Base-by-base conservation (phyloP, 1,284 basidiomycete genomes). In the Apiotrichum gamsii region DNA sequence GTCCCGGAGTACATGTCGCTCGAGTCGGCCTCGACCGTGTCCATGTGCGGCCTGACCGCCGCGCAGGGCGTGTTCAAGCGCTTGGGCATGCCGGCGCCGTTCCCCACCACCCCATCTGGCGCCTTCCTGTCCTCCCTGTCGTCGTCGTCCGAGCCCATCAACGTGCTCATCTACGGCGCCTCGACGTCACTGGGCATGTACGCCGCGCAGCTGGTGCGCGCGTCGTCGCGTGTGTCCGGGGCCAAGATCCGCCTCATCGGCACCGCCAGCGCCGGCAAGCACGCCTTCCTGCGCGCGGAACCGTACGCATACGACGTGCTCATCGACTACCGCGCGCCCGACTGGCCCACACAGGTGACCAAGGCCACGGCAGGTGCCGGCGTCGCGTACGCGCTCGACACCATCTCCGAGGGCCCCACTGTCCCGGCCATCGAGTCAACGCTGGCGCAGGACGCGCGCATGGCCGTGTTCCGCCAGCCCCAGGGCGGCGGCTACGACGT, bases 21-120 rank as follows among this genome's bases (percentile, higher is more conserved):
- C 23, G 28, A 24, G 8, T 32, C 25, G 13, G 50, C 50, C 2
- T 31, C 50, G 4, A 15, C 45, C 3, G 21, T 52, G 15, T 44
- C 28, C 45, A 47, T 52, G 45, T 52, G 50, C 28, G 50, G 38
- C 29, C 23, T 52, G 23, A 52, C 50, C 4, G 50, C 45, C 24
- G 50, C 50, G 29, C 50, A 52, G 39, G 45, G 45, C 15, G n/a
- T 52, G n/a, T 50, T 37, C 18, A 19, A 28, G 6, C 45, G 50
- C 4, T 42, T 31, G 5, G 37, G 37, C 11, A 19, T 51, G 14
- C 45, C 49, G 3, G 15, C 19, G 2, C 45, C 49, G 10, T 38
- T 43, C 41, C 19, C 1, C 31, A 24, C 6, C 4, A 8, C 30
- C n/a, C n/a, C n/a, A n/a, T n/a, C n/a, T n/a, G 9, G 15, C 15